Base-by-base conservation (phyloP, 2,329 filamentous ascomycete genomes). In the Beauveria brongniartii region DNA sequence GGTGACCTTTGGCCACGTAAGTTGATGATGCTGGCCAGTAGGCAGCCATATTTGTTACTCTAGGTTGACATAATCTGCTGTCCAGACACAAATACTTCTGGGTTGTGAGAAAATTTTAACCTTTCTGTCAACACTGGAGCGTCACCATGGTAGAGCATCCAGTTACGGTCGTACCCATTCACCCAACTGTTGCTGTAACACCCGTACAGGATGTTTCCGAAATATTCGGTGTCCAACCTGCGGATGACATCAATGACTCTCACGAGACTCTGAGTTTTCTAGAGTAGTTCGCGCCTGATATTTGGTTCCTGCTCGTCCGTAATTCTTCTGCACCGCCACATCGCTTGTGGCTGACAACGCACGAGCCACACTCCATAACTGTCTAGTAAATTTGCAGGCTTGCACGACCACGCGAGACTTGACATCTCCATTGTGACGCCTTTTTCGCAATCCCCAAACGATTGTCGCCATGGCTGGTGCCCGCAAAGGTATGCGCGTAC, bases 401-500 rank as follows among this genome's bases (percentile, higher is more conserved):
- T 41, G 22, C 18, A 55, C 14, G n/a, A n/a, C n/a, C 48, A 54
- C 30, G 30, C 47, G 30, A 58, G 24, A n/a, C 28, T 37, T 4
- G 7, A 28, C 37, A 47, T 55, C 30, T 47, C 34, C 46, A n/a
- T 48, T 47, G 61, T 26, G 53, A 55, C 40, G 18, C 20, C 20
- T 14, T 41, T 10, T 43, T 24, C 41, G 28, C 54, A 37, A 54
- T 16, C 5, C 14, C 47, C 53, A 47, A 55, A 53, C 60, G n/a
- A 43, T 54, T 41, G 44, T 52, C 62, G 71, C 61, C 61, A 80
- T 80, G 77, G 71, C 77, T 57, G 73, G 71, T 62, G 67, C 75
- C 66, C 75, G 76, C 61, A 73, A 77, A 64, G 71, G 74, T 61
- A 68, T 70, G 67, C 76, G 76, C 64, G 52, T 72, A 62, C 70